A percentile compares a stretch with the other conserved stretches of the same genome.
phyloP scores from a whole-genome alignment of 208 protist genomes.

The Leishmania braziliensis region DNA sequence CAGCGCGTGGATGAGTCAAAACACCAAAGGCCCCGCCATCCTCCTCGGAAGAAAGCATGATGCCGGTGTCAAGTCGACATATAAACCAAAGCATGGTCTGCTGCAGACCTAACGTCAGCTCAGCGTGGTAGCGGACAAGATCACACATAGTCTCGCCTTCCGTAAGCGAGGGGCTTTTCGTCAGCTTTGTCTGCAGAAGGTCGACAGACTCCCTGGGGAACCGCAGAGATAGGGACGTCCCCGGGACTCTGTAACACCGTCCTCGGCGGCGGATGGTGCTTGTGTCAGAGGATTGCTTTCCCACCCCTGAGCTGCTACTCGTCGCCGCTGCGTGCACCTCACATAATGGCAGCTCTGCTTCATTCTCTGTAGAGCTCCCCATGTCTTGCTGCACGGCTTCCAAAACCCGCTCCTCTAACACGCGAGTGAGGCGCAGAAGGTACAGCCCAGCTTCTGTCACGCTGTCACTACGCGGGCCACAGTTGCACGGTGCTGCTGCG shows the following conservation, averaged over 20 bases:
- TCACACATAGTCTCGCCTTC: neutral
- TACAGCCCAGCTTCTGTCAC: conserved; percentile 30
- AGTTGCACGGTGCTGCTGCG: neutral
- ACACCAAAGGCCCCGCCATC: conserved; percentile 28
- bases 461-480: conserved; percentile 4
- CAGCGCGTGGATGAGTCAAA: conserved; percentile 26
- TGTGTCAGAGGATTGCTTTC: neutral
- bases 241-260: conserved; percentile 19
- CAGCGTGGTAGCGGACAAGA: conserved; percentile 28
- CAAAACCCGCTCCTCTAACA: conserved; percentile 34
- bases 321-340: neutral
- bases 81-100: conserved; percentile 35
- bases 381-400: conserved; percentile 14
- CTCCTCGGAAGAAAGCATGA: conserved; percentile 3
- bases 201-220: neutral
- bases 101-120: conserved; percentile 36
- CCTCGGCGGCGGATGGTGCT: conserved; percentile 20
- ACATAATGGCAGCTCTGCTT: too few species aligned
- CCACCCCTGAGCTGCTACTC: neutral
- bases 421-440: conserved; percentile 36
- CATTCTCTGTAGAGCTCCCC: neutral
- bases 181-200: neutral
- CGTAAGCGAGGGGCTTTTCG: neutral
- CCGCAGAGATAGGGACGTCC: neutral
- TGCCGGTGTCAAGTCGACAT: conserved; percentile 12